These are phyloP conservation scores for Phlyctochytrium planicorne DNA, from an alignment of 192 early-diverging fungal species.

Conservation along the genomic window DNA sequence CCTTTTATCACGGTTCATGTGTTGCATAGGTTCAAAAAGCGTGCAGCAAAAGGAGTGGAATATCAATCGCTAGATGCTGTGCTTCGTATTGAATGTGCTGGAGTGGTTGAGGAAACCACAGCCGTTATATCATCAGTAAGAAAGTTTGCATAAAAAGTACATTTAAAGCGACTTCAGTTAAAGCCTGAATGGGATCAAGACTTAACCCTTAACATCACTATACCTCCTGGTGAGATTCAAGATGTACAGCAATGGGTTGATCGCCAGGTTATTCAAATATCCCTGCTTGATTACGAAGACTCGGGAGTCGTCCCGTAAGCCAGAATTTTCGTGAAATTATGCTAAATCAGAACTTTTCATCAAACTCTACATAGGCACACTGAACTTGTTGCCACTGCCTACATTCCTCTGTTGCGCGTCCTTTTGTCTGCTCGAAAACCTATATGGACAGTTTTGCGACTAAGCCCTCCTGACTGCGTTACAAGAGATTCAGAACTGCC, in stretches of 20 bases:
- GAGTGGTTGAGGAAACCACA: slow-evolving; percentile 24
- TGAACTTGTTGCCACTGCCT: slow-evolving; percentile 26
- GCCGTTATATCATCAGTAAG: slow-evolving; percentile 17
- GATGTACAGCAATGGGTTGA: slow-evolving; percentile 47
- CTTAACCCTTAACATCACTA: slow-evolving; percentile 32
- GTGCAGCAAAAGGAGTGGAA: slow-evolving; percentile 23
- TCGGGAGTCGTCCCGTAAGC: slow-evolving; percentile 3
- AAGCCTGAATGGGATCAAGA: slow-evolving; percentile 42
- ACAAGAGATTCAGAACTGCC: slow-evolving; percentile 6
- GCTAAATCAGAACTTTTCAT: not conserved
- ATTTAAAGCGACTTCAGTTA: not conserved
- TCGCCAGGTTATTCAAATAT: slow-evolving; percentile 32
- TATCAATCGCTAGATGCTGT: slow-evolving; percentile 31
- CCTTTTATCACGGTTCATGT: slow-evolving; percentile 10
- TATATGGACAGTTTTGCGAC: slow-evolving; percentile 25
- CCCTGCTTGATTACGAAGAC: slow-evolving; percentile 30
- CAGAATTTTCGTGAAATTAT: slow-evolving; percentile 5
- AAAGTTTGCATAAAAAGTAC: not conserved
- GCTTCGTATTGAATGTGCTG: slow-evolving; percentile 30
- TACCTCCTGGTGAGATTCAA: slow-evolving; percentile 41
- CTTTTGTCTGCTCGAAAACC: slow-evolving; percentile 34
- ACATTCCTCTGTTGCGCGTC: slow-evolving; percentile 37
- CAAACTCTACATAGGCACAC: slow-evolving; percentile 20
- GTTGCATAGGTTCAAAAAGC: slow-evolving; percentile 37
- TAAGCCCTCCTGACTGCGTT: slow-evolving; percentile 22